These are phyloP conservation scores for Orbilia ellipsospora DNA, from an alignment of 2,329 filamentous ascomycete genomes.

Conservation along the genomic window DNA sequence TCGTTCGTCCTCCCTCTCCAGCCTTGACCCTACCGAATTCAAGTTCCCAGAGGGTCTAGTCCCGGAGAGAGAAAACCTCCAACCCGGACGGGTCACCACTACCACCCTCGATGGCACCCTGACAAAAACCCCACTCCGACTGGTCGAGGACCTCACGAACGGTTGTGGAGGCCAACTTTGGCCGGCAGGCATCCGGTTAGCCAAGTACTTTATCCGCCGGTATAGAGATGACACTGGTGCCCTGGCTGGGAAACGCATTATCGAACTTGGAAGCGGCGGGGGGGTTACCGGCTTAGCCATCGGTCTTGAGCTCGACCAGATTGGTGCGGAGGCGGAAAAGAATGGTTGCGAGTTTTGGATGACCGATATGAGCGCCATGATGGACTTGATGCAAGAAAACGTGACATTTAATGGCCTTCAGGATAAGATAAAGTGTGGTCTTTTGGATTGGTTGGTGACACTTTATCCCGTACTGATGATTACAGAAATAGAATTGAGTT, in stretches of 20 bases:
- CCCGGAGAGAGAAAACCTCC: slow-evolving; percentile 39
- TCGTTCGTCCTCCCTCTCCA: slow-evolving; percentile 49
- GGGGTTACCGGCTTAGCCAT: slow-evolving; percentile 79
- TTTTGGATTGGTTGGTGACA: slow-evolving; percentile 80
- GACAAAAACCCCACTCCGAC: slow-evolving; percentile 71
- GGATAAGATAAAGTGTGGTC: slow-evolving; percentile 71
- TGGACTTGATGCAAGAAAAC: slow-evolving; percentile 85
- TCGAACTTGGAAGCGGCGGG: slow-evolving; percentile 92
- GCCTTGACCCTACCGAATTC: slow-evolving; percentile 44
- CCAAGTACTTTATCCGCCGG: slow-evolving; percentile 80
- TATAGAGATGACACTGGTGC: slow-evolving; percentile 47
- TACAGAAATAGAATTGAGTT: neutral
- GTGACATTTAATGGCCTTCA: slow-evolving; percentile 81
- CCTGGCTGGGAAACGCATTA: slow-evolving; percentile 57
- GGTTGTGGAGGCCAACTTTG: slow-evolving; percentile 95
- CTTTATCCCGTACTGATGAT: slow-evolving; percentile 59
- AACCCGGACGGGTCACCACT: slow-evolving; percentile 62
- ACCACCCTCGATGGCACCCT: slow-evolving; percentile 80
- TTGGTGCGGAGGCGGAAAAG: slow-evolving; percentile 47
- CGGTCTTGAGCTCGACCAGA: slow-evolving; percentile 42
- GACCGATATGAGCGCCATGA: slow-evolving; percentile 89
- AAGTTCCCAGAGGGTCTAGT: slow-evolving; percentile 50
- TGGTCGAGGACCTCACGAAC: slow-evolving; percentile 85
- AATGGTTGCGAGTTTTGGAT: slow-evolving; percentile 72
- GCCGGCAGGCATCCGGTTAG: slow-evolving; percentile 90